Evolutionary conservation across 768 basidiomycete species (phyloP).

Genomic region (Asterophora parasitica): DNA sequence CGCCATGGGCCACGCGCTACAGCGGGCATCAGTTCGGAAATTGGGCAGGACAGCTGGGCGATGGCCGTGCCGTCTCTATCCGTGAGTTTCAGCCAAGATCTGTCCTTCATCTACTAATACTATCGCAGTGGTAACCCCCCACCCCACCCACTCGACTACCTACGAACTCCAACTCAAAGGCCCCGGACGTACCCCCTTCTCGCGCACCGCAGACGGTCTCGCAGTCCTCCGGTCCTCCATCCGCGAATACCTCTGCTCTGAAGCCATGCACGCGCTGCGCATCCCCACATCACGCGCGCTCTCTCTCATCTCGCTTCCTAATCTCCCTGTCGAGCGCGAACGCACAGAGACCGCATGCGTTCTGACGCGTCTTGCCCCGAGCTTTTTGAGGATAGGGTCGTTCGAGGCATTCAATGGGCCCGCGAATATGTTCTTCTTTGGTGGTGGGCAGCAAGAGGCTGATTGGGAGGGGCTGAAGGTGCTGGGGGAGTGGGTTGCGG

Average conservation of each 20-base stretch:
- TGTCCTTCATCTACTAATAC: no score
- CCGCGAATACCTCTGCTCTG: slow-evolving; percentile 89
- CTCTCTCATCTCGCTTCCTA: slow-evolving; percentile 69
- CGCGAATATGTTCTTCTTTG: slow-evolving; percentile 58
- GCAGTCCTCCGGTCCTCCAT: slow-evolving; percentile 94
- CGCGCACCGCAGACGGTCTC: slow-evolving; percentile 87
- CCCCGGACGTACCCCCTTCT: slow-evolving; percentile 90
- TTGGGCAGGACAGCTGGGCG: slow-evolving; percentile 95
- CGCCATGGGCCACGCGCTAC: slow-evolving; percentile 87
- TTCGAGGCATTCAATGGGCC: slow-evolving; percentile 85
- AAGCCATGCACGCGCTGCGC: slow-evolving; percentile 74
- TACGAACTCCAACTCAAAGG: slow-evolving; percentile 96
- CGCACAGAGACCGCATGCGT: slow-evolving; percentile 65
- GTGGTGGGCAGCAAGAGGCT: slow-evolving; percentile 70
- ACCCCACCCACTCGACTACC: slow-evolving; percentile 48
- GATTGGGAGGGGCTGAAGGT: slow-evolving; percentile 71
- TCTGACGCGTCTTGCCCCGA: slow-evolving; percentile 78
- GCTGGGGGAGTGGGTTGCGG: slow-evolving; percentile 71
- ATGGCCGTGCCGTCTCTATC: slow-evolving; percentile 92
- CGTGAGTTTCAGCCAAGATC: no score
- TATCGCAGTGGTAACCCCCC: slow-evolving; percentile 72
- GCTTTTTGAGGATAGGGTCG: slow-evolving; percentile 87
- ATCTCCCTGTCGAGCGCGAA: slow-evolving; percentile 74
- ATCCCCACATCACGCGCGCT: slow-evolving; percentile 90
- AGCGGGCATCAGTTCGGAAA: slow-evolving; percentile 87